Percentiles rank a stretch among this genome's conserved stretches.
phyloP scores from a whole-genome alignment of 2,329 filamentous ascomycete genomes.

The Pseudohalonectria lignicola region DNA sequence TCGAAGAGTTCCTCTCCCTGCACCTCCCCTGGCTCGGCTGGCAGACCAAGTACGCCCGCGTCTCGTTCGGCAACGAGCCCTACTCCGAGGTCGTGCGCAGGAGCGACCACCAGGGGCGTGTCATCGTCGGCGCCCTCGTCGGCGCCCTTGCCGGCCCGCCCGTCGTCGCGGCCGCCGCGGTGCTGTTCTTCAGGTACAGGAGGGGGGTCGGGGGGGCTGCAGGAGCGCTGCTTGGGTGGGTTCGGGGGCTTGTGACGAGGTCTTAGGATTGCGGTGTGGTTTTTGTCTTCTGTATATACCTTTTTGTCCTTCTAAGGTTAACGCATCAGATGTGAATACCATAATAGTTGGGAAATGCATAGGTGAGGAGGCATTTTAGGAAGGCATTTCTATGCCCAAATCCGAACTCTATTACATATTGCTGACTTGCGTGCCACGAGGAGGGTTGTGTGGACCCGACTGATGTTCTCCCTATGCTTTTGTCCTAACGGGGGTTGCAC shows the following conservation, averaged over 20 bases:
- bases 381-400: too few relatives aligned
- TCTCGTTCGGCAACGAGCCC: slow-evolving; percentile 87
- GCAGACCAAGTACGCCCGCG: slow-evolving; percentile 82
- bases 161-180: slow-evolving; percentile 5
- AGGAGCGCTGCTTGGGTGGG: not conserved
- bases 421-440: too few relatives aligned
- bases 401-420: too few relatives aligned
- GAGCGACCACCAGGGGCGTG: slow-evolving; percentile 56
- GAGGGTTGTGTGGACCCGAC: too few relatives aligned
- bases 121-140: slow-evolving; percentile 38
- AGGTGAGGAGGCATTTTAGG: too few relatives aligned
- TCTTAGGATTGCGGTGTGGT: not conserved
- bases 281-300: too few relatives aligned
- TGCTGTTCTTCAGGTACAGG: not conserved
- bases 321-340: not conserved
- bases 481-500: too few relatives aligned
- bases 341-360: too few relatives aligned
- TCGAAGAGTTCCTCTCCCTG: slow-evolving; percentile 75
- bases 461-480: too few relatives aligned
- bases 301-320: not conserved
- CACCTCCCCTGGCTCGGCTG: slow-evolving; percentile 71
- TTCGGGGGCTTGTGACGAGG: not conserved
- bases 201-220: not conserved
- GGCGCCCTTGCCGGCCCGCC: slow-evolving; percentile 14
- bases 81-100: slow-evolving; percentile 72